Evolutionary conservation across 1,284 basidiomycete genomes (phyloP), one percentile per base, ranked within the genome.

Genomic region (Fomitopsis betulina): DNA sequence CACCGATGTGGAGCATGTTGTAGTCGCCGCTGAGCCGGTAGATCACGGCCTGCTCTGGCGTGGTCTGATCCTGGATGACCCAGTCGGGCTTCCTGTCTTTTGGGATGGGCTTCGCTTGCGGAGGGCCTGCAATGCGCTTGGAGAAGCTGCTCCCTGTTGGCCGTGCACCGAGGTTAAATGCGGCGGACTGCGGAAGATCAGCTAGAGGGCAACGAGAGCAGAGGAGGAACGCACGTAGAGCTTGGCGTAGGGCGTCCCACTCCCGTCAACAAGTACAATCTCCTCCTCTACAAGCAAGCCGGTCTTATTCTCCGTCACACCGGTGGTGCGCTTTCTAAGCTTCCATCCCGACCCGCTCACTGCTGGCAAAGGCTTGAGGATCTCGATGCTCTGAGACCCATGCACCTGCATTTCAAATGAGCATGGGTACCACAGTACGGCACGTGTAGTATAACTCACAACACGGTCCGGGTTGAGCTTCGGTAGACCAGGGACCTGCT

Each of bases 21-120:
- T 92, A 94, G 72, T 93, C 91, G 1, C 91, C 91, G 58, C 86
- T 89, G 37, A 94, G 81, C 27, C 91, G 85, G 76, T 91, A 93
- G 54, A 89, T 62, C 53, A 89, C 72, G 0, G 92, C 91, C 72
- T 93, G 91, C 63, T 92, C 88, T 3, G 82, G 78, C 2, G 83
- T 79, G 1, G 89, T 93, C 69, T 83, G 75, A 60, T 93, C 90
- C 45, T 75, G 76, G 54, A 90, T 77, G 40, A 86, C 78, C 77
- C 82, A 86, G 68, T 91, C 85, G 0, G 91, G 82, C 59, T 82
- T 80, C 59, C 83, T 80, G 70, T 84, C 79, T 67, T 85, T 86
- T 7, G 89, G 88, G 57, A 86, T 75, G 2, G 84, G 79, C 67
- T 89, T 87, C 45, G 81, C 84, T 58, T 86, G 80, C 2, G 86